Conservation (phyloP, 306 rosid genomes). For the Castanea crenata region DNA sequence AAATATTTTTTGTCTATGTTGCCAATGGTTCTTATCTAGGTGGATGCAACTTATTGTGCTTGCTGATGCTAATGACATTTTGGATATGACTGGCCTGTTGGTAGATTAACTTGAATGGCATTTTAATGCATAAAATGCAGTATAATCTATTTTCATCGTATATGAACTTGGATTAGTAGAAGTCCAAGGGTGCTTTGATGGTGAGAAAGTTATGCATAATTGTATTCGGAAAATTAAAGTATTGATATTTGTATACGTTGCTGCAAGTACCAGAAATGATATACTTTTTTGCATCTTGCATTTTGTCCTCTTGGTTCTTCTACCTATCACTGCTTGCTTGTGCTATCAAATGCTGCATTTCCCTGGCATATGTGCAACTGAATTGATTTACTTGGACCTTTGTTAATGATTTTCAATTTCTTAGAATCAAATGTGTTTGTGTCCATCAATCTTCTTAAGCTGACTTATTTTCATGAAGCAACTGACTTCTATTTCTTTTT, state of each 20-base stretch:
- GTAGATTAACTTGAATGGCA: too few species aligned
- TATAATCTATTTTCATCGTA: background rate
- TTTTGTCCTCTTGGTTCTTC: background rate
- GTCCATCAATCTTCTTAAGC: too few species aligned
- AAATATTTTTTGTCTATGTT: background rate
- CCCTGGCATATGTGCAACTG: background rate
- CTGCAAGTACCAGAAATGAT: background rate
- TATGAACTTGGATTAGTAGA: background rate
- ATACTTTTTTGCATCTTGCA: background rate
- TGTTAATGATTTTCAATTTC: too few species aligned
- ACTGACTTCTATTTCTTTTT: background rate
- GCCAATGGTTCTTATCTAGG: background rate
- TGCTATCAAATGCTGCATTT: background rate
- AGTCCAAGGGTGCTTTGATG: background rate
- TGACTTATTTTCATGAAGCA: too few species aligned
- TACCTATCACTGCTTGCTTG: background rate
- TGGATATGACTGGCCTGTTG: background rate
- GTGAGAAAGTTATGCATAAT: background rate
- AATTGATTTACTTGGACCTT: too few species aligned
- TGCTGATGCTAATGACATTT: background rate
- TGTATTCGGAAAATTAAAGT: background rate
- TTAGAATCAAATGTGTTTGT: too few species aligned
- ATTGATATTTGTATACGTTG: background rate
- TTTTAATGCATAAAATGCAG: background rate
- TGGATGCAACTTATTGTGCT: background rate